Conservation (phyloP, 2,329 filamentous ascomycete genomes). For the Colletotrichum cuscutae region DNA sequence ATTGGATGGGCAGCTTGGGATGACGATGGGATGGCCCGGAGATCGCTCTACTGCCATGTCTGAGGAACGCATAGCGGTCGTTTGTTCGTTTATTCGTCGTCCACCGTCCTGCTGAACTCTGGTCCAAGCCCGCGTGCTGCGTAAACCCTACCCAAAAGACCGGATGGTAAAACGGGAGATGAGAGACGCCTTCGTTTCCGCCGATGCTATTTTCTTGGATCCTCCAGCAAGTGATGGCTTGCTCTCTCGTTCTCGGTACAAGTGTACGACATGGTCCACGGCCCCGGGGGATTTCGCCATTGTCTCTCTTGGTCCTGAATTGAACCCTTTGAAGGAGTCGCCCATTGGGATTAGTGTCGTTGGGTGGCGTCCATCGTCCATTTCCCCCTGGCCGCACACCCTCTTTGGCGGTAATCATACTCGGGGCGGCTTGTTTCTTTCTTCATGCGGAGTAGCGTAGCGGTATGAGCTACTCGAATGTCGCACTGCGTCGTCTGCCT, state of each 20-base stretch:
- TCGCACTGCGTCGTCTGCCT: constrained; percentile 14
- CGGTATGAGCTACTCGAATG: constrained; percentile 2
- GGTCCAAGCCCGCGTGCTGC: not conserved
- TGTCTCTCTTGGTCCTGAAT: constrained; percentile 3
- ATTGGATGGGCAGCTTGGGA: constrained; percentile 5
- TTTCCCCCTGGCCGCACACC: constrained; percentile 4
- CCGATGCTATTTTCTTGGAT: not conserved
- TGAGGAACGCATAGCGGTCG: not conserved
- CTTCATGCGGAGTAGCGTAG: constrained; percentile 10
- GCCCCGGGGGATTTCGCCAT: constrained; percentile 4
- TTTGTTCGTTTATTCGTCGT: not conserved
- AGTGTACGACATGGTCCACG: not conserved
- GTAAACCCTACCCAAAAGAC: not conserved
- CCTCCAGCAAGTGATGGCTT: not conserved
- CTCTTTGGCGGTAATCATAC: not conserved
- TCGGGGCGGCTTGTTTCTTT: constrained; percentile 3
- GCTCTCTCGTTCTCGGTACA: not conserved
- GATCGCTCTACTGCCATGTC: constrained; percentile 3
- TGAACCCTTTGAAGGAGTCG: constrained; percentile 4
- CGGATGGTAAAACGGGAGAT: constrained; percentile 12
- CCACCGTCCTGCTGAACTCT: constrained; percentile 12
- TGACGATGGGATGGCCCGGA: constrained; percentile 29
- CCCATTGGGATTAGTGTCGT: constrained; percentile 19
- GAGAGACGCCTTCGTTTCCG: constrained; percentile 13
- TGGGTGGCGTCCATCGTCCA: constrained; percentile 16